Evolutionary conservation across 768 basidiomycete genomes (phyloP).

Genomic region (Obba rivulosa): DNA sequence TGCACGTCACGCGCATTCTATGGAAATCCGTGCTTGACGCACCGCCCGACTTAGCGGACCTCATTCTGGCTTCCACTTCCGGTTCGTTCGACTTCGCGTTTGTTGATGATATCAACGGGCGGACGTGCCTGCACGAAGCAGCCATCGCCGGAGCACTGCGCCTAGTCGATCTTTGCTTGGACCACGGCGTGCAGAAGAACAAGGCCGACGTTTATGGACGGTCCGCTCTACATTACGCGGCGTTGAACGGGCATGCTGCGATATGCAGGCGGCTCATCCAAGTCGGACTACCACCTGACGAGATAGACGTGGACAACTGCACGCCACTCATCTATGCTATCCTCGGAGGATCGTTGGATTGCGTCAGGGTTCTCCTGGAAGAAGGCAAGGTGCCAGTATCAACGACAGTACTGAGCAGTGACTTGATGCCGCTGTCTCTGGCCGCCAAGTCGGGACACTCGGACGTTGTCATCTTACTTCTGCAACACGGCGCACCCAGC

Average conservation of each 20-base stretch:
- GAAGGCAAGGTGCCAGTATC: constrained; percentile 63
- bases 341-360: constrained; percentile 74
- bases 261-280: constrained; percentile 76
- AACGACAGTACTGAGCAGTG: constrained; percentile 50
- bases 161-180: constrained; percentile 77
- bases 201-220: constrained; percentile 88
- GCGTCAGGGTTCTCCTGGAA: constrained; percentile 77
- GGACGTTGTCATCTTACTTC: constrained; percentile 71
- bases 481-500: constrained; percentile 72
- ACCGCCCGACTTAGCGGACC: constrained; percentile 61
- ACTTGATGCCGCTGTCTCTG: constrained; percentile 82
- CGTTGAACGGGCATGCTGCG: constrained; percentile 81
- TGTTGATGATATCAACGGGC: constrained; percentile 94
- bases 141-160: constrained; percentile 77
- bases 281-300: constrained; percentile 57
- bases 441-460: constrained; percentile 89
- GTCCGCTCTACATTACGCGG: constrained; percentile 91
- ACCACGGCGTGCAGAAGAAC: constrained; percentile 62
- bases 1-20: constrained; percentile 82
- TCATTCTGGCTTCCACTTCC: constrained; percentile 63
- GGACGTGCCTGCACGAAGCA: constrained; percentile 91
- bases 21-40: constrained; percentile 92
- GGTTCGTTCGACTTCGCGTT: constrained; percentile 84
- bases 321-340: constrained; percentile 94
- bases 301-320: constrained; percentile 89